Percentiles rank a stretch among this genome's conserved stretches.
phyloP scores from a whole-genome alignment of 2,329 filamentous ascomycete species.

The Colletotrichum acutatum region DNA sequence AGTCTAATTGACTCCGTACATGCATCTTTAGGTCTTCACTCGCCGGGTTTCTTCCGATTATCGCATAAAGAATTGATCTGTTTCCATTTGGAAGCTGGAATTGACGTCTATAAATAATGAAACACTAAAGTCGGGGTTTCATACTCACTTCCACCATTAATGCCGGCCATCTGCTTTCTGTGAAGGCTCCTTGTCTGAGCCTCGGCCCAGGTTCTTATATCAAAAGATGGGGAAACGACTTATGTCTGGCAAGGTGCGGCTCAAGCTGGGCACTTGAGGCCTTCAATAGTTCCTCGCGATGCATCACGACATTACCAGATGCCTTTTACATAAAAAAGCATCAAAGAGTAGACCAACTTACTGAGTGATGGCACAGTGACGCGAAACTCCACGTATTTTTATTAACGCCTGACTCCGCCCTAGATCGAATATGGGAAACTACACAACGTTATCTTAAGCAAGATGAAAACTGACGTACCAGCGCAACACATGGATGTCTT shows the following conservation, averaged over 20 bases:
- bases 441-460: conserved; percentile 4
- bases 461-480: too few relatives aligned
- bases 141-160: conserved; percentile 36
- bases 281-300: conserved; percentile 39
- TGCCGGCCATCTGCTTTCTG: conserved; percentile 31
- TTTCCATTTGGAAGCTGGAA: too few relatives aligned
- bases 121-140: neutral
- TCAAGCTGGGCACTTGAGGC: conserved; percentile 35
- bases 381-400: too few relatives aligned
- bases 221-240: neutral
- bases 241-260: neutral
- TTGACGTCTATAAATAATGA: neutral
- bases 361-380: too few relatives aligned
- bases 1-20: neutral
- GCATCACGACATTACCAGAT: conserved; percentile 42
- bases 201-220: neutral
- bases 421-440: conserved; percentile 36
- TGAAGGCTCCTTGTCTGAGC: conserved; percentile 25
- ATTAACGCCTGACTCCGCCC: too few relatives aligned
- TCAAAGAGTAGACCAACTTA: conserved; percentile 19
- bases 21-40: neutral
- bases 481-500: neutral
- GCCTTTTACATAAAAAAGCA: conserved; percentile 40
- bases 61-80: neutral
- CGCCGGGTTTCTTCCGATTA: neutral